phyloP scores from a whole-genome alignment of 768 basidiomycete genomes.

The Lentinula guzmanii region DNA sequence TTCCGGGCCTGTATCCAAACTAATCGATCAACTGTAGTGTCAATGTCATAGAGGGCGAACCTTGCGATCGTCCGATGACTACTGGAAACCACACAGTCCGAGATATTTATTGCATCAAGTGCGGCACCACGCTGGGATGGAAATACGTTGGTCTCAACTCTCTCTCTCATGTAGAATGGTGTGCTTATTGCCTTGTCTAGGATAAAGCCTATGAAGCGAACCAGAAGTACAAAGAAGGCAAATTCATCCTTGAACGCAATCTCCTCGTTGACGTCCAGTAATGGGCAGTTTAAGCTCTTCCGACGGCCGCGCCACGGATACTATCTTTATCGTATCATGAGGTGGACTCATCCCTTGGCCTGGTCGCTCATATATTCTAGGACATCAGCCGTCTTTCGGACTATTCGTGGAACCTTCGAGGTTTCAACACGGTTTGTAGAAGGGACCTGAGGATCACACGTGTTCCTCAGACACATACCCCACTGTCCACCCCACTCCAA shows the following conservation, averaged over 20 bases:
- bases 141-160: slow-evolving; percentile 77
- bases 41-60: slow-evolving; percentile 86
- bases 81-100: slow-evolving; percentile 95
- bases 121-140: slow-evolving; percentile 85
- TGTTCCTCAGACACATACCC: neutral
- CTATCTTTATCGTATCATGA: slow-evolving; percentile 7
- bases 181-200: slow-evolving; percentile 32
- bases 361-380: slow-evolving; percentile 13
- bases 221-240: slow-evolving; percentile 98
- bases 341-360: slow-evolving; percentile 8
- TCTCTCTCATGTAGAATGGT: slow-evolving; percentile 4
- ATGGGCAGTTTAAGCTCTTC: slow-evolving; percentile 8
- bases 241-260: slow-evolving; percentile 94
- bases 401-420: neutral
- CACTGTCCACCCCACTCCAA: neutral
- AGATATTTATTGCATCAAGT: slow-evolving; percentile 93
- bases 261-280: slow-evolving; percentile 84
- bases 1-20: slow-evolving; percentile 10
- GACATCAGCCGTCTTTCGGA: neutral
- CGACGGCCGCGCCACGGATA: neutral
- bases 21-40: slow-evolving; percentile 47
- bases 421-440: slow-evolving; percentile 5
- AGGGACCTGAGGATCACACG: neutral
- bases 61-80: slow-evolving; percentile 92
- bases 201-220: slow-evolving; percentile 85